phyloP scores from a whole-genome alignment of 148 eudicot species.

The Spergularia bocconei region DNA sequence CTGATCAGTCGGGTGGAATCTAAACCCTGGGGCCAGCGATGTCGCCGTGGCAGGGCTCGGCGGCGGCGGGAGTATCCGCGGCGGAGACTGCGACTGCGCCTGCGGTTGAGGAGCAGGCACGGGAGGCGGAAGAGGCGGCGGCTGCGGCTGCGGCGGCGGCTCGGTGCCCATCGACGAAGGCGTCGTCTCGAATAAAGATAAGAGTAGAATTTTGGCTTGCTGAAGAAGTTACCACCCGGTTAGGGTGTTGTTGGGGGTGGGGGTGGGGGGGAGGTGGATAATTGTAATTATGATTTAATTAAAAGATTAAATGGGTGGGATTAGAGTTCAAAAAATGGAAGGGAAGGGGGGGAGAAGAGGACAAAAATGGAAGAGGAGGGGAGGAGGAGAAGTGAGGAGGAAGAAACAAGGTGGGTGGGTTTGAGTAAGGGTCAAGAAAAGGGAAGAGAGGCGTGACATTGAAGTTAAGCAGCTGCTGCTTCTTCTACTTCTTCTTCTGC shows the following conservation, averaged over 20 bases:
- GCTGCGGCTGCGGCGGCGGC: constrained; percentile 25
- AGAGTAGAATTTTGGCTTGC: constrained; percentile 29
- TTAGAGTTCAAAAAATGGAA: too few relatives aligned
- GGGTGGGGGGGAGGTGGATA: too few relatives aligned
- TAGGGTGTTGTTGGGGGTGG: neutral
- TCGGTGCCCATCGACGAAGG: constrained; percentile 38
- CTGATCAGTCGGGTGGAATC: constrained; percentile 84
- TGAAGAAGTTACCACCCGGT: neutral
- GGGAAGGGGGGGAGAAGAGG: neutral
- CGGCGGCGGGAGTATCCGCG: constrained; percentile 21
- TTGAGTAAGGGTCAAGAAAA: constrained; percentile 62
- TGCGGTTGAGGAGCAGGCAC: constrained; percentile 30
- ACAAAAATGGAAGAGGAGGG: constrained; percentile 2
- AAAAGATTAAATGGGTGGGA: neutral
- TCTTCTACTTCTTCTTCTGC: constrained; percentile 12
- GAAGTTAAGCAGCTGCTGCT: constrained; percentile 42
- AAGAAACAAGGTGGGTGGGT: constrained; percentile 35
- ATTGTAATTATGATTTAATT: too few relatives aligned
- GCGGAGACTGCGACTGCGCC: constrained; percentile 7
- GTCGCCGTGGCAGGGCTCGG: constrained; percentile 40
- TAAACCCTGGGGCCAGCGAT: constrained; percentile 72
- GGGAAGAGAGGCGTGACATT: constrained; percentile 51
- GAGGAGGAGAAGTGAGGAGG: constrained; percentile 21
- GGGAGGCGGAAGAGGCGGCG: constrained; percentile 1
- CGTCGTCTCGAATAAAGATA: constrained; percentile 27